phyloP scores from a whole-genome alignment of 352 stramenopile species.

The Phytophthora rubi region DNA sequence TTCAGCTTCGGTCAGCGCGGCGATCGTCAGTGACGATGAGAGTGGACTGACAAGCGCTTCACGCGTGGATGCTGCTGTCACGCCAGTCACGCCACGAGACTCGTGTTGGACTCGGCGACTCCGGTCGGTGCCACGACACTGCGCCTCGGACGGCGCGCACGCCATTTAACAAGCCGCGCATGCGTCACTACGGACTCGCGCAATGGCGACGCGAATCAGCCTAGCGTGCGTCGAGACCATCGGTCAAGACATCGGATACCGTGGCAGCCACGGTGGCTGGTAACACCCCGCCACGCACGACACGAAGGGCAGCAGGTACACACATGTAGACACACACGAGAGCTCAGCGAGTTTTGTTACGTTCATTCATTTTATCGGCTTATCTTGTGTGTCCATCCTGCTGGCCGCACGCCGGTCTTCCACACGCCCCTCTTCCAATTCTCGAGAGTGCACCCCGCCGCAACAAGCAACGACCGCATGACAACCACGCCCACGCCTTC shows the following conservation, averaged over 20 bases:
- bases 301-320: too few species aligned
- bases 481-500: not conserved
- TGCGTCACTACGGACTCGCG: conserved; percentile 10
- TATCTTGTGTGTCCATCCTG: conserved; percentile 9
- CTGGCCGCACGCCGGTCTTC: not conserved
- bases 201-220: conserved; percentile 21
- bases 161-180: conserved; percentile 19
- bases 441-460: not conserved
- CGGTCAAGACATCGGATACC: conserved; percentile 1
- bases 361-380: conserved; percentile 27
- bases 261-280: too few species aligned
- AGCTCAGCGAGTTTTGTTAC: conserved; percentile 12
- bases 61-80: too few species aligned
- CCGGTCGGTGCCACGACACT: conserved; percentile 1
- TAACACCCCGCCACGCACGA: too few species aligned
- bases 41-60: too few species aligned
- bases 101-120: conserved; percentile 8
- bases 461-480: not conserved
- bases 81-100: too few species aligned
- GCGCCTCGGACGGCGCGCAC: conserved; percentile 7
- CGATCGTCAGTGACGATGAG: too few species aligned
- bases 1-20: not conserved
- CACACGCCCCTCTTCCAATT: conserved; percentile 9
- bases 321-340: too few species aligned
- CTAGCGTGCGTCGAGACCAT: conserved; percentile 14